Conservation (phyloP, 31 red algal species). For the Bonnemaisonia californica region DNA sequence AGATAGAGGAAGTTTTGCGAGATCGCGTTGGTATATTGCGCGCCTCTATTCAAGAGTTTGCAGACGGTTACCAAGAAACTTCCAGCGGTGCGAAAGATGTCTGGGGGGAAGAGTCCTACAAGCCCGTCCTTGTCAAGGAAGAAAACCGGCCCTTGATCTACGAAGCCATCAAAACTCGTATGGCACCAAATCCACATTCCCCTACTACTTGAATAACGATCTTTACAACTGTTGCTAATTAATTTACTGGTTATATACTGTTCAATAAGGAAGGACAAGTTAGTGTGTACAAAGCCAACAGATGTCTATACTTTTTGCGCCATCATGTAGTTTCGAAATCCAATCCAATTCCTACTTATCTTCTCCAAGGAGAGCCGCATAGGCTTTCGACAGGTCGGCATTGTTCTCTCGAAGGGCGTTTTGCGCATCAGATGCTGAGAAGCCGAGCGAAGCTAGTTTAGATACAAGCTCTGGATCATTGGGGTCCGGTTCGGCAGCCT, state of each 20-base stretch:
- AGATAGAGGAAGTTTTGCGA: slow-evolving; percentile 33
- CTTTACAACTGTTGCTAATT: too few relatives aligned
- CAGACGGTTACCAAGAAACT: slow-evolving; percentile 53
- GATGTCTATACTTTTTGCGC: too few relatives aligned
- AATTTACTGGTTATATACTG: not conserved
- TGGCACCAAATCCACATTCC: too few relatives aligned
- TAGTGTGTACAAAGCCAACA: not conserved
- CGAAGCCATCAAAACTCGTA: not conserved
- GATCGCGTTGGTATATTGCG: slow-evolving; percentile 44
- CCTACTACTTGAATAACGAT: too few relatives aligned
- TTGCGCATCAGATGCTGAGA: slow-evolving; percentile 41
- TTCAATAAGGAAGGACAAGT: not conserved
- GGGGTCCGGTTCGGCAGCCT: slow-evolving; percentile 16
- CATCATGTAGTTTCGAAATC: not conserved
- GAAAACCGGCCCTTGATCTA: slow-evolving; percentile 51
- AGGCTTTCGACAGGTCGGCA: slow-evolving; percentile 59
- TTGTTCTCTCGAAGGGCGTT: slow-evolving; percentile 49
- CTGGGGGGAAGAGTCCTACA: slow-evolving; percentile 32
- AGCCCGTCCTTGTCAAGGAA: slow-evolving; percentile 1
- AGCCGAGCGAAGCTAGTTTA: slow-evolving; percentile 69
- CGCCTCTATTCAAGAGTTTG: slow-evolving; percentile 42
- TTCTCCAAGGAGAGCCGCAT: slow-evolving; percentile 19
- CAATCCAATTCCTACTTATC: not conserved
- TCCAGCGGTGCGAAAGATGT: slow-evolving; percentile 17
- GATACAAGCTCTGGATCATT: slow-evolving; percentile 56